Evolutionary conservation across 2,329 filamentous ascomycete species (phyloP).

Genomic region (Xylaria sp.): DNA sequence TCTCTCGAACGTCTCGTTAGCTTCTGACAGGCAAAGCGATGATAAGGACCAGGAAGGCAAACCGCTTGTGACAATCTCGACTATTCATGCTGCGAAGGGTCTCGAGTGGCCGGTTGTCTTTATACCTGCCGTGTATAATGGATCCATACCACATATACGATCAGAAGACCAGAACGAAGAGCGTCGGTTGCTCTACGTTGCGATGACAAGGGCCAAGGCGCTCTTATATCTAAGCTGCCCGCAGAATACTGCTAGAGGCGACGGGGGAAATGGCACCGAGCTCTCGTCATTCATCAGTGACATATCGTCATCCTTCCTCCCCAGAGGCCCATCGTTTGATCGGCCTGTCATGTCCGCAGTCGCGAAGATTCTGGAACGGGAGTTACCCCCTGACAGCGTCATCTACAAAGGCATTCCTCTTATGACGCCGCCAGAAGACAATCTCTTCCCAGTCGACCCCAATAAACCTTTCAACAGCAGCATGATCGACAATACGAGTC

Average conservation of each 20-base stretch:
- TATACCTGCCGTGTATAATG: constrained; percentile 81
- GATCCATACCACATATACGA: constrained; percentile 82
- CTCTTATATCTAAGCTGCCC: constrained; percentile 83
- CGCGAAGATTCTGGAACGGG: constrained; percentile 63
- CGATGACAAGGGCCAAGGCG: constrained; percentile 89
- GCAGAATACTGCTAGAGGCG: constrained; percentile 54
- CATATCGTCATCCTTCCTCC: constrained; percentile 34
- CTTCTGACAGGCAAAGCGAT: constrained; percentile 67
- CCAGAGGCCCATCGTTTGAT: constrained; percentile 65
- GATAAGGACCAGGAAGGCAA: constrained; percentile 51
- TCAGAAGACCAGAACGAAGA: constrained; percentile 86
- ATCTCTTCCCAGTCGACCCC: constrained; percentile 62
- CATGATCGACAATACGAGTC: constrained; percentile 20
- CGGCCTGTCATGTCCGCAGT: constrained; percentile 58
- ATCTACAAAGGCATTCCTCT: constrained; percentile 50
- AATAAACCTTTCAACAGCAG: constrained; percentile 33
- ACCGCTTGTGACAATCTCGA: constrained; percentile 79
- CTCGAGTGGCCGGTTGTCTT: constrained; percentile 96
- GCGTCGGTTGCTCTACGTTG: constrained; percentile 82
- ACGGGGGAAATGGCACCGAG: constrained; percentile 49
- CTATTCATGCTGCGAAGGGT: constrained; percentile 92
- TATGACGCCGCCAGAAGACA: constrained; percentile 59
- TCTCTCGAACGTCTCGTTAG: constrained; percentile 84
- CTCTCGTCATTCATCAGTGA: constrained; percentile 67
- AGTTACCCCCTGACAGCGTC: constrained; percentile 50